Conservation (phyloP, 306 rosid genomes). For the Quercus parvula region DNA sequence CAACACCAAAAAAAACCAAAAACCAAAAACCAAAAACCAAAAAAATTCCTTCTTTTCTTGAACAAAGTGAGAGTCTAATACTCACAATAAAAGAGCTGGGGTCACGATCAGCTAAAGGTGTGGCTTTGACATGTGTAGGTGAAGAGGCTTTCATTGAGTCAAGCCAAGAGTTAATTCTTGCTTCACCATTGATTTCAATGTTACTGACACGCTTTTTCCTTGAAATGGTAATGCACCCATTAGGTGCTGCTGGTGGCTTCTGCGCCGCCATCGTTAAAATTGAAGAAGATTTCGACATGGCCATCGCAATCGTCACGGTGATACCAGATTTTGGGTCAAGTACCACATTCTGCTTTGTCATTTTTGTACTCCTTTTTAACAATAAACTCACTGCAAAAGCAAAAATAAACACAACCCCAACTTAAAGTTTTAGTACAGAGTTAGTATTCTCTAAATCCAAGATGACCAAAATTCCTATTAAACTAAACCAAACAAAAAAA, state of each 20-base stretch:
- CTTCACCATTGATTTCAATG: conserved; percentile 72
- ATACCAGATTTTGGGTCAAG: conserved; percentile 39
- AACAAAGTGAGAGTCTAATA: background rate
- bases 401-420: background rate
- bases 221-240: conserved; percentile 60
- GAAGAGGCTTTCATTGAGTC: conserved; percentile 96
- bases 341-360: conserved; percentile 82
- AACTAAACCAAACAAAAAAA: background rate
- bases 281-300: conserved; percentile 35
- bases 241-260: conserved; percentile 50
- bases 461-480: background rate
- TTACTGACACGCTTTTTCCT: conserved; percentile 53
- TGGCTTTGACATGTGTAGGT: conserved; percentile 61
- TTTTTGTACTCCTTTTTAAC: conserved; percentile 7
- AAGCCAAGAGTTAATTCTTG: conserved; percentile 65
- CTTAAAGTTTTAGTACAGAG: background rate
- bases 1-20: background rate
- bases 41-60: background rate
- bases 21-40: background rate
- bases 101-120: conserved; percentile 42
- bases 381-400: conserved; percentile 27
- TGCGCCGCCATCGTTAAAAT: conserved; percentile 38
- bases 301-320: conserved; percentile 30
- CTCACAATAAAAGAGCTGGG: conserved; percentile 74
- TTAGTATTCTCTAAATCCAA: background rate